Evolutionary conservation across 805 yeast species (phyloP).

Genomic region (Sungouiella thailandica): DNA sequence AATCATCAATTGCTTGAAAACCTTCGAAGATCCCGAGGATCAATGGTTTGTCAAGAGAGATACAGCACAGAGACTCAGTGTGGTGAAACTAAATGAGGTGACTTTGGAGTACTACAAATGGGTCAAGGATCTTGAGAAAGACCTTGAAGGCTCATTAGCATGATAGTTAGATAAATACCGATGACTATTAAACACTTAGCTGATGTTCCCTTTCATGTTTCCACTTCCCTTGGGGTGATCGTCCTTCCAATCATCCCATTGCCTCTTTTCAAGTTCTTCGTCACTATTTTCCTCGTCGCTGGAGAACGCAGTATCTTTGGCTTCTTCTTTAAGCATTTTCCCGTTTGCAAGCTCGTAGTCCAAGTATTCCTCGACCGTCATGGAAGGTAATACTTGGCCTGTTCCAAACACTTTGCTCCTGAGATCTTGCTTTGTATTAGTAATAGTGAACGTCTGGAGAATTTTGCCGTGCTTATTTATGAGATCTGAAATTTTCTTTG

Average conservation of each 20-base stretch:
- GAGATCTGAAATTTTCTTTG: constrained; percentile 28
- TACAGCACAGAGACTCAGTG: constrained; percentile 10
- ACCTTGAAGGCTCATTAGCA: too few species aligned
- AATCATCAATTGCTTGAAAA: constrained; percentile 34
- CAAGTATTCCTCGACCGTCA: constrained; percentile 88
- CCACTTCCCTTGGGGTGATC: constrained; percentile 86
- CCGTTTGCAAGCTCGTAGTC: constrained; percentile 85
- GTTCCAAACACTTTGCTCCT: constrained; percentile 74
- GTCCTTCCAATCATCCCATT: constrained; percentile 94
- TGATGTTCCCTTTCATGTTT: constrained; percentile 54
- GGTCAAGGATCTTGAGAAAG: constrained; percentile 29
- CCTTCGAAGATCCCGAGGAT: constrained; percentile 31
- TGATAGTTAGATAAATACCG: too few species aligned
- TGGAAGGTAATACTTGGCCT: constrained; percentile 89
- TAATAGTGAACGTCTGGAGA: constrained; percentile 76
- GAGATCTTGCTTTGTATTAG: constrained; percentile 49
- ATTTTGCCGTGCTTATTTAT: constrained; percentile 73
- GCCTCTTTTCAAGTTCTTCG: constrained; percentile 70
- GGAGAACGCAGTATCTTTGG: constrained; percentile 23
- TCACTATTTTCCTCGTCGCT: constrained; percentile 48
- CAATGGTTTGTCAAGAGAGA: constrained; percentile 29
- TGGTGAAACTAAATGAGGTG: constrained; percentile 27
- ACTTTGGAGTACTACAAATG: constrained; percentile 30
- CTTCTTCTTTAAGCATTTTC: constrained; percentile 57
- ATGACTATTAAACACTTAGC: constrained; percentile 15